Conservation (phyloP, 1,139 yeast genomes). For the Nakaseomyces glabratus region DNA sequence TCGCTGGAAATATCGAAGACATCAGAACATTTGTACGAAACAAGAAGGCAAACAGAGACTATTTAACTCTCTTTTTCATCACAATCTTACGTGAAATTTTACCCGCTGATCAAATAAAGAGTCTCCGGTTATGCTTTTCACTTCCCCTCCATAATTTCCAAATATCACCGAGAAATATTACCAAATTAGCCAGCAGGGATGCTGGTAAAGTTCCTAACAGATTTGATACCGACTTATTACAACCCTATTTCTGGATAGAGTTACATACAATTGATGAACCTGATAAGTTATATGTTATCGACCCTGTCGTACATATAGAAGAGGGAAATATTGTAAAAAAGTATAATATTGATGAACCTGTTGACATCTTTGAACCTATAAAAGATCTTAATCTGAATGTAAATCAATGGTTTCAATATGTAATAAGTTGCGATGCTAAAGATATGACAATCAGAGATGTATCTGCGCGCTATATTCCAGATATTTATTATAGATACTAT, state of each 20-base stretch:
- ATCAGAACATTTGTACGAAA: slow-evolving; percentile 18
- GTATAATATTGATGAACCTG: slow-evolving; percentile 11
- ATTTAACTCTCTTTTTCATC: slow-evolving; percentile 17
- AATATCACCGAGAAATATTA: slow-evolving; percentile 8
- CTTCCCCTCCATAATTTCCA: slow-evolving; percentile 19
- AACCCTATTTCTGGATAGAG: slow-evolving; percentile 26
- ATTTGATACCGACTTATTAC: slow-evolving; percentile 22
- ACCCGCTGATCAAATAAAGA: slow-evolving; percentile 6
- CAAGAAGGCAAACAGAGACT: slow-evolving; percentile 21
- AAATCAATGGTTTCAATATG: slow-evolving; percentile 17
- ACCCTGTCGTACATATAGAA: slow-evolving; percentile 20
- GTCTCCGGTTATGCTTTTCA: slow-evolving; percentile 18
- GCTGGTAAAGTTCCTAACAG: slow-evolving; percentile 17
- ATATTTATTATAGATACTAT: slow-evolving; percentile 18
- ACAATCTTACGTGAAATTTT: slow-evolving; percentile 17
- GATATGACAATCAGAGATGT: slow-evolving; percentile 14
- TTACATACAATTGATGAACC: slow-evolving; percentile 9
- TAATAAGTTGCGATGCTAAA: slow-evolving; percentile 13
- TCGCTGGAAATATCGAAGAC: slow-evolving; percentile 9
- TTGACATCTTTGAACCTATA: slow-evolving; percentile 12
- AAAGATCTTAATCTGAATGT: slow-evolving; percentile 8
- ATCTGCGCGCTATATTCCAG: slow-evolving; percentile 20
- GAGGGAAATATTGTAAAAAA: slow-evolving; percentile 16
- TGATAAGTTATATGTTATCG: slow-evolving; percentile 16
- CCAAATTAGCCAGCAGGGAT: slow-evolving; percentile 8